phyloP scores from a whole-genome alignment of 1,139 yeast species.

The Geotrichum australiense region DNA sequence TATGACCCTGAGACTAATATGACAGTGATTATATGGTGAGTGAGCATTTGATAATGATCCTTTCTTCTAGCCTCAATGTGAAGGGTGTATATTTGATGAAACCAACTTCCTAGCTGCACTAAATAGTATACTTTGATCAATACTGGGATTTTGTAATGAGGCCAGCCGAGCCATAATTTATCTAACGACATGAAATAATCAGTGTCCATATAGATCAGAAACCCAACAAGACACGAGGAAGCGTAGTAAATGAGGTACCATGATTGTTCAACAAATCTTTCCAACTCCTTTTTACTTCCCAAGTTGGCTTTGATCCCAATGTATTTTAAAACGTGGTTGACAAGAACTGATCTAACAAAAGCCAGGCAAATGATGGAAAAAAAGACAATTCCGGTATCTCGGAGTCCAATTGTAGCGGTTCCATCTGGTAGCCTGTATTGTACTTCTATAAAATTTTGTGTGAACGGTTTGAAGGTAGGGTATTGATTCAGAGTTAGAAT shows the following conservation, averaged over 20 bases:
- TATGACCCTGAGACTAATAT: slow-evolving; percentile 65
- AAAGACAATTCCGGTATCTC: slow-evolving; percentile 49
- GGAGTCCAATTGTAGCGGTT: slow-evolving; percentile 24
- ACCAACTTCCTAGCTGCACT: slow-evolving; percentile 67
- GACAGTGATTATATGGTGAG: slow-evolving; percentile 80
- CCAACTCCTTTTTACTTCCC: slow-evolving; percentile 41
- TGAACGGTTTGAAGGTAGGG: slow-evolving; percentile 17
- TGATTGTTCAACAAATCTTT: slow-evolving; percentile 80
- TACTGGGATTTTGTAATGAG: slow-evolving; percentile 44
- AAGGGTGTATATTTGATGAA: slow-evolving; percentile 70
- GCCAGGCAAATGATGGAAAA: slow-evolving; percentile 53
- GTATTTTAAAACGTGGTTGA: slow-evolving; percentile 46
- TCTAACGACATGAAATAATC: slow-evolving; percentile 55
- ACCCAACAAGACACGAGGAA: slow-evolving; percentile 51
- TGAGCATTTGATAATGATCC: slow-evolving; percentile 79
- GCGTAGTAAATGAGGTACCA: slow-evolving; percentile 68
- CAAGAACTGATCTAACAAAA: slow-evolving; percentile 52
- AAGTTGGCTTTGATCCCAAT: slow-evolving; percentile 23
- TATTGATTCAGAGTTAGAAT: slow-evolving; percentile 2
- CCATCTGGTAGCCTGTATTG: slow-evolving; percentile 24
- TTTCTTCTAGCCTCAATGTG: slow-evolving; percentile 73
- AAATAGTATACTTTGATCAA: slow-evolving; percentile 66
- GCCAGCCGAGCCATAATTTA: slow-evolving; percentile 67
- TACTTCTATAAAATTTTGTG: slow-evolving; percentile 23
- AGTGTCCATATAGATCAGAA: slow-evolving; percentile 49